Conservation (phyloP, 768 basidiomycete genomes). For the Macrolepiota dolichaula region DNA sequence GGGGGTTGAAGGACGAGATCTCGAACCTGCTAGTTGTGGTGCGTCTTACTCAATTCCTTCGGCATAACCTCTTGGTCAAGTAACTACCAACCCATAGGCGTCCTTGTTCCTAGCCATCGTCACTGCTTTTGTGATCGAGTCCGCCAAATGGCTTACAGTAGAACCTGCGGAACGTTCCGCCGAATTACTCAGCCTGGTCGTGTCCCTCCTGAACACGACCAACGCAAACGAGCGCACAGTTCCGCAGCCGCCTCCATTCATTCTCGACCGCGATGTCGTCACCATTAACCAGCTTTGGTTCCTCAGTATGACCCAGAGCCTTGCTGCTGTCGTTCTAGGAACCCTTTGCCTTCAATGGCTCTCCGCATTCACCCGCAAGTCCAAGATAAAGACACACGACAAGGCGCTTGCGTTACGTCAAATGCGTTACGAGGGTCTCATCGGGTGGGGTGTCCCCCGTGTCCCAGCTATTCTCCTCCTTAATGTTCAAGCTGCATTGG, state of each 20-base stretch:
- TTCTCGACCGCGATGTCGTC: neutral
- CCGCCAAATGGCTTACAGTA: neutral
- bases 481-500: slow-evolving; percentile 25
- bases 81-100: neutral
- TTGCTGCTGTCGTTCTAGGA: slow-evolving; percentile 16
- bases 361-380: slow-evolving; percentile 17
- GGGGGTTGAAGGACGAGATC: slow-evolving; percentile 4
- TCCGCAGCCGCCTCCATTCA: neutral
- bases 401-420: slow-evolving; percentile 20
- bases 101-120: slow-evolving; percentile 9
- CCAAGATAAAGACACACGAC: slow-evolving; percentile 14
- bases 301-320: slow-evolving; percentile 17
- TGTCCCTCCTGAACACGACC: neutral
- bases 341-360: slow-evolving; percentile 22
- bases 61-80: neutral
- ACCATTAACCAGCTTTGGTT: slow-evolving; percentile 19
- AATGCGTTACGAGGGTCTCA: slow-evolving; percentile 26
- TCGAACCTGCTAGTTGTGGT: slow-evolving; percentile 9
- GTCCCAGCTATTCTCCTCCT: slow-evolving; percentile 26
- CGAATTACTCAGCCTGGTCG: neutral
- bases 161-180: neutral
- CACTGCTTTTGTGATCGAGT: slow-evolving; percentile 9
- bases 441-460: slow-evolving; percentile 24
- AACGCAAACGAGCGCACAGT: neutral
- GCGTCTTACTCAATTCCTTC: neutral